Evolutionary conservation across 169 alveolate genomes (phyloP).

Genomic region (Plasmodium relictum): DNA sequence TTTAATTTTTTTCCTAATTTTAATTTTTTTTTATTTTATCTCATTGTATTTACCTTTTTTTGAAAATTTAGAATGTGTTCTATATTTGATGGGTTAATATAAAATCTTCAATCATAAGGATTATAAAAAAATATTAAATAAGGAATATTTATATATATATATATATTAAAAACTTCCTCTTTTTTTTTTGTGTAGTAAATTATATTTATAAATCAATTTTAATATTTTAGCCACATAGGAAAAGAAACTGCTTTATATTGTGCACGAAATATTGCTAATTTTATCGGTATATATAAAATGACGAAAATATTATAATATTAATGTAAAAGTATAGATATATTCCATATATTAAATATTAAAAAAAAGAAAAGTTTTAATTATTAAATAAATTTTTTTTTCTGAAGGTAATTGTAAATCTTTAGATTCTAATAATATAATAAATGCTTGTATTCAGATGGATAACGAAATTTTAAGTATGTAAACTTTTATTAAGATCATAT

Average conservation of each 20-base stretch:
- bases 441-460: constrained; percentile 71
- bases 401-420: constrained; percentile 57
- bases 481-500: neutral
- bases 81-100: constrained; percentile 64
- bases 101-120: neutral
- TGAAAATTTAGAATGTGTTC: constrained; percentile 60
- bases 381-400: neutral
- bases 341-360: neutral
- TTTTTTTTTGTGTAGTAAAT: neutral
- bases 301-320: neutral
- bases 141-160: neutral
- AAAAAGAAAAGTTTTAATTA: neutral
- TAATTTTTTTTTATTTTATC: neutral
- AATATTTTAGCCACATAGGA: constrained; percentile 53
- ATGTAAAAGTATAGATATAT: neutral
- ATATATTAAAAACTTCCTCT: neutral
- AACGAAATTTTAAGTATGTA: constrained; percentile 61
- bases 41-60: constrained; percentile 12
- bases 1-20: neutral
- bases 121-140: neutral
- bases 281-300: constrained; percentile 35
- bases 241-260: constrained; percentile 75
- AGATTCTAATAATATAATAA: constrained; percentile 35
- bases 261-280: constrained; percentile 70
- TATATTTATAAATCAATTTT: neutral